Evolutionary conservation across 148 eudicot species (phyloP).

Genomic region (Silene uniflora): DNA sequence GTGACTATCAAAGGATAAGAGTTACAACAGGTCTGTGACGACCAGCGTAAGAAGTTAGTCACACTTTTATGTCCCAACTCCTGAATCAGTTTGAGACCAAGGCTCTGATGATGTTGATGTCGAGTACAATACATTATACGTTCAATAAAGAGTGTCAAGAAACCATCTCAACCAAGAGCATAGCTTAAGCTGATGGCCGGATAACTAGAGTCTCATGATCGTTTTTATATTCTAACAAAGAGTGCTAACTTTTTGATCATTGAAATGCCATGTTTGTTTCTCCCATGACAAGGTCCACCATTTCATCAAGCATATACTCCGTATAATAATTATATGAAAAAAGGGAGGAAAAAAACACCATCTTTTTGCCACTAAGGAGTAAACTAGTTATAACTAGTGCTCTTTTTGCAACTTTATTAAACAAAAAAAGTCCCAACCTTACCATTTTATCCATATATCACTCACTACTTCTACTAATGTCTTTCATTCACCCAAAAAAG

Average conservation of each 20-base stretch:
- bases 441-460: constrained; percentile 25
- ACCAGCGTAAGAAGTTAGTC: too few relatives aligned
- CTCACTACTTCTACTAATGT: constrained; percentile 7
- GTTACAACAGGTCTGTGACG: too few relatives aligned
- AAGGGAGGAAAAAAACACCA: neutral
- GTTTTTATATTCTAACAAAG: too few relatives aligned
- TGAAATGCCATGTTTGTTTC: neutral
- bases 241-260: too few relatives aligned
- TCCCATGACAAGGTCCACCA: constrained; percentile 18
- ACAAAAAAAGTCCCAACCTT: constrained; percentile 20
- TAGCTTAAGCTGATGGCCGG: too few relatives aligned
- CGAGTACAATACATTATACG: too few relatives aligned
- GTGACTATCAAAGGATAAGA: neutral
- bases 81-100: too few relatives aligned
- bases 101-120: too few relatives aligned
- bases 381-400: constrained; percentile 29
- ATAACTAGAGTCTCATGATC: too few relatives aligned
- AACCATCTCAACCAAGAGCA: too few relatives aligned
- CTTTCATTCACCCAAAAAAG: constrained; percentile 14
- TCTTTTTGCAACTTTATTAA: constrained; percentile 24
- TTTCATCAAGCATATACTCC: constrained; percentile 28
- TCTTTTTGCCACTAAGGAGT: constrained; percentile 20
- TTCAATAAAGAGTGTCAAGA: too few relatives aligned
- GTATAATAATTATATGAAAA: neutral
- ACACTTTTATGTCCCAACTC: too few relatives aligned